These are phyloP conservation scores for Trichoderma simmonsii DNA, from an alignment of 2,329 filamentous ascomycete genomes.

Conservation along the genomic window DNA sequence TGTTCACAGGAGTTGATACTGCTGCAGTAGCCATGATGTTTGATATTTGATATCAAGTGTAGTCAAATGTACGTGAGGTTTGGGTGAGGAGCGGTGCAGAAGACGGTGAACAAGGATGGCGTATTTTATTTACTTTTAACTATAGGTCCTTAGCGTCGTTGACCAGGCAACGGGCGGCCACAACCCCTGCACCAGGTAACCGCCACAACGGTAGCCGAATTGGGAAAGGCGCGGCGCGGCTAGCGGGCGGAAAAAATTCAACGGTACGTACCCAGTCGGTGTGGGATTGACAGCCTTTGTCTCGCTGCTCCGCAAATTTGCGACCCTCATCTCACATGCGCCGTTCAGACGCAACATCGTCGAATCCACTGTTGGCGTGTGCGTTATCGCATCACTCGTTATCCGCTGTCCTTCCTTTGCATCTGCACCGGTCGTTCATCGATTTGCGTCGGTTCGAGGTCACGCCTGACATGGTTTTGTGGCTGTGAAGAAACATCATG, in stretches of 20 bases:
- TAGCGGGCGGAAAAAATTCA: not conserved
- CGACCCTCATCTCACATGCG: conserved; percentile 17
- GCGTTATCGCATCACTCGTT: not conserved
- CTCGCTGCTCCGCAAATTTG: conserved; percentile 18
- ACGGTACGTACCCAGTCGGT: conserved; percentile 17
- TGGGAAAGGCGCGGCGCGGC: conserved; percentile 1
- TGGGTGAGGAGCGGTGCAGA: conserved; percentile 23
- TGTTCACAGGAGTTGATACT: conserved; percentile 91
- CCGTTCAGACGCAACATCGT: conserved; percentile 7
- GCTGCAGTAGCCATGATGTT: conserved; percentile 70
- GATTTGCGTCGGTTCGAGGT: not conserved
- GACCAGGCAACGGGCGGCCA: conserved; percentile 37
- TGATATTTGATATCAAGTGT: conserved; percentile 21
- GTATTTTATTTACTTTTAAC: conserved; percentile 45
- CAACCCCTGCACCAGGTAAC: conserved; percentile 10
- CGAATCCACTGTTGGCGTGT: conserved; percentile 10
- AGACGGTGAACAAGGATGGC: conserved; percentile 21
- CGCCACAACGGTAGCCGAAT: not conserved
- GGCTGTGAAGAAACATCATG: conserved; percentile 34
- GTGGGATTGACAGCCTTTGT: not conserved
- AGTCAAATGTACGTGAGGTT: not conserved
- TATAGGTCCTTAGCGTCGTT: conserved; percentile 32
- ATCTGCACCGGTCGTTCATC: not conserved
- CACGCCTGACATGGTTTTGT: conserved; percentile 12
- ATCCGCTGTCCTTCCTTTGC: not conserved